These are phyloP conservation scores for Pseudonectria buxi DNA, from an alignment of 2,329 filamentous ascomycete species.

Conservation along the genomic window DNA sequence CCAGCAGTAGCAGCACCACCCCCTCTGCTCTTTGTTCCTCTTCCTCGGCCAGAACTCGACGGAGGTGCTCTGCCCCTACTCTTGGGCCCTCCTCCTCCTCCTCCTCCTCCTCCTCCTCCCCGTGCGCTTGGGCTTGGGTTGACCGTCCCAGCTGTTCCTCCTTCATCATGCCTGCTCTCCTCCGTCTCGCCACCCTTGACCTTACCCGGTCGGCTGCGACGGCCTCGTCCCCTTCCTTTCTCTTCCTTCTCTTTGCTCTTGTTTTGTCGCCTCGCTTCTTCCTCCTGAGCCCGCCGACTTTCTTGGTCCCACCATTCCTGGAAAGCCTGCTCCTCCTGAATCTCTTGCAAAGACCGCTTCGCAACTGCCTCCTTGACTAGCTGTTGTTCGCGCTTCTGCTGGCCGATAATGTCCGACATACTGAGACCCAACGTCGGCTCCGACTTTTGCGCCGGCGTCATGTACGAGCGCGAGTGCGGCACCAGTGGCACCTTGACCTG, in stretches of 20 bases:
- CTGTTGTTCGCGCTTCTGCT: constrained; percentile 80
- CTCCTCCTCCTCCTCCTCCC: constrained; percentile 7
- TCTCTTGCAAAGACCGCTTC: constrained; percentile 85
- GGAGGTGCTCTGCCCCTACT: too few species aligned
- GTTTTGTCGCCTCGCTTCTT: constrained; percentile 40
- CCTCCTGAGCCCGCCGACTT: constrained; percentile 62
- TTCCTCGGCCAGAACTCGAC: constrained; percentile 16
- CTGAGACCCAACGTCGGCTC: constrained; percentile 63
- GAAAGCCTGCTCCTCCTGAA: constrained; percentile 94
- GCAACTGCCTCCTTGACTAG: constrained; percentile 75
- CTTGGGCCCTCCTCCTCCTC: constrained; percentile 15
- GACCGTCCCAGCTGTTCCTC: constrained; percentile 8
- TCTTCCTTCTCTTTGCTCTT: constrained; percentile 37
- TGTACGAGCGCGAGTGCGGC: constrained; percentile 57
- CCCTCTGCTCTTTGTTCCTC: constrained; percentile 17
- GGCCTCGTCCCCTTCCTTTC: constrained; percentile 25
- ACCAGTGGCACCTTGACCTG: constrained; percentile 36
- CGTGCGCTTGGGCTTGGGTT: not conserved
- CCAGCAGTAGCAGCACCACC: constrained; percentile 6
- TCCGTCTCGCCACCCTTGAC: constrained; percentile 12
- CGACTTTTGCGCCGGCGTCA: constrained; percentile 48
- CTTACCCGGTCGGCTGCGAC: constrained; percentile 27
- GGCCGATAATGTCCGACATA: constrained; percentile 80
- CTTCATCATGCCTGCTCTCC: constrained; percentile 12
- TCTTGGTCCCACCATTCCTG: constrained; percentile 95